phyloP scores from a whole-genome alignment of 805 yeast genomes.

The Wickerhamiella bombiphila region DNA sequence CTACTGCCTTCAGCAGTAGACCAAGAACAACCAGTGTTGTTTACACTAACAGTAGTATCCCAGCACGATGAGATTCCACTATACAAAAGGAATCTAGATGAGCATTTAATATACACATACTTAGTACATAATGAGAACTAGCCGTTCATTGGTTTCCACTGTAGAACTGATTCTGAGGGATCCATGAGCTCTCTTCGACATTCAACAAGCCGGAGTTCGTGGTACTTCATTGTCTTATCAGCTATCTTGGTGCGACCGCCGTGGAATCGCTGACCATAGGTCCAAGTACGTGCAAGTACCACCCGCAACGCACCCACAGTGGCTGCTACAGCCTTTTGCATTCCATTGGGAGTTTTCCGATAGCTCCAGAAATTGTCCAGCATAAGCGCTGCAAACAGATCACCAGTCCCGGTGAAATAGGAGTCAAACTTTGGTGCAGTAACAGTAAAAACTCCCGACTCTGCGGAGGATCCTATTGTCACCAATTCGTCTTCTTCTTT shows the following conservation, averaged over 20 bases:
- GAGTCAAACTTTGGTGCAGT: constrained; percentile 45
- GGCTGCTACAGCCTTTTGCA: constrained; percentile 26
- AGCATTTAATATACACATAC: no score
- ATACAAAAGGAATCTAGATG: no score
- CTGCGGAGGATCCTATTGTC: constrained; percentile 32
- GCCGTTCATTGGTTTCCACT: no score
- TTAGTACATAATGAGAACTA: no score
- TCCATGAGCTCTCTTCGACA: constrained; percentile 28
- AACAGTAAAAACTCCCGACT: constrained; percentile 13
- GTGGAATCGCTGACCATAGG: constrained; percentile 10
- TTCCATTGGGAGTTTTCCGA: constrained; percentile 16
- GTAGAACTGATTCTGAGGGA: not conserved
- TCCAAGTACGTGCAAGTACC: constrained; percentile 26
- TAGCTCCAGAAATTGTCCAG: constrained; percentile 41
- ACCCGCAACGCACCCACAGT: constrained; percentile 32
- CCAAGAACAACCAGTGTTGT: no score
- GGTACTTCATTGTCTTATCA: constrained; percentile 38
- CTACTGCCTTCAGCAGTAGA: no score
- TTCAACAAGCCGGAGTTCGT: constrained; percentile 58
- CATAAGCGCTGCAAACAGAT: constrained; percentile 67
- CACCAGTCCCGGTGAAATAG: constrained; percentile 93
- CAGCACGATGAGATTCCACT: no score
- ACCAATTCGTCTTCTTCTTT: constrained; percentile 21
- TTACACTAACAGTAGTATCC: not conserved
- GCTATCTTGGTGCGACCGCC: constrained; percentile 31